phyloP scores from a whole-genome alignment of 148 eudicot species.

The Talinum fruticosum region DNA sequence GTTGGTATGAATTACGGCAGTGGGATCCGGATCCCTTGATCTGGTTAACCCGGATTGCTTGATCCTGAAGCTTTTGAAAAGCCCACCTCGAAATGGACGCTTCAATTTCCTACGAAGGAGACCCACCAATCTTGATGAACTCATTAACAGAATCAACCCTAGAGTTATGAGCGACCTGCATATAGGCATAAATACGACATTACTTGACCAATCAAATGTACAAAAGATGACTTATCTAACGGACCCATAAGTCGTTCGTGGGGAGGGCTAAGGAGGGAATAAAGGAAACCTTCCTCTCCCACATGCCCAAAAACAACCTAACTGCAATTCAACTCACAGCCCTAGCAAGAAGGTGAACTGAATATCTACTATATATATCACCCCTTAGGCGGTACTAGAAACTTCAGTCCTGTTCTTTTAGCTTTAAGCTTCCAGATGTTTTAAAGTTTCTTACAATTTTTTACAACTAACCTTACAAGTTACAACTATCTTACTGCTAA shows the following conservation, averaged over 20 bases:
- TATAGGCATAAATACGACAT: neutral
- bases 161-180: conserved; percentile 69
- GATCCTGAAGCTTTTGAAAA: conserved; percentile 42
- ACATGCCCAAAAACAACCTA: too few species aligned
- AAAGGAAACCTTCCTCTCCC: too few species aligned
- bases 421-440: too few species aligned
- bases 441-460: too few species aligned
- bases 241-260: too few species aligned
- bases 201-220: neutral
- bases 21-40: conserved; percentile 53
- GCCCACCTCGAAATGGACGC: conserved; percentile 35
- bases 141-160: conserved; percentile 74
- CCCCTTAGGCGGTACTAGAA: neutral
- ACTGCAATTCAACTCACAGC: too few species aligned
- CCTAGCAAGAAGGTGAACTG: too few species aligned
- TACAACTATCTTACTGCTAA: too few species aligned
- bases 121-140: conserved; percentile 54
- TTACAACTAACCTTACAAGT: too few species aligned
- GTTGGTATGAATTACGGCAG: conserved; percentile 70
- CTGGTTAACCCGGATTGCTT: conserved; percentile 47
- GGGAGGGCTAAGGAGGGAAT: too few species aligned
- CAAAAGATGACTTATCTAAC: neutral
- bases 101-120: conserved; percentile 51
- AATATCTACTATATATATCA: neutral
- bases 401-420: too few species aligned